These are phyloP conservation scores for Fremontodendron californicum DNA, from an alignment of 345 rosid genomes.

Conservation along the genomic window DNA sequence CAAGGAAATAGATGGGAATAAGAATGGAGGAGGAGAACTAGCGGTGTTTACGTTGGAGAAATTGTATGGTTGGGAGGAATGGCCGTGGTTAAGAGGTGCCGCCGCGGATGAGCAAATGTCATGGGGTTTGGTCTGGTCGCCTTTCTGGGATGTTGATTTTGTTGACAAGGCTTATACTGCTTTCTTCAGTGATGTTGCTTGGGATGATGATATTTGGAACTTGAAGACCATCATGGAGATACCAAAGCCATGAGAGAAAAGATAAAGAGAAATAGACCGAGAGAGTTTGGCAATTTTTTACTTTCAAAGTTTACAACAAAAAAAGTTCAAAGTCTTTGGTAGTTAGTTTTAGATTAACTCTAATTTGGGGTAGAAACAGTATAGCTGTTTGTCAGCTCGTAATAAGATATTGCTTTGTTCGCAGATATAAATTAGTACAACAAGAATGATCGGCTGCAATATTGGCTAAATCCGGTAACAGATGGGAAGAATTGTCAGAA, in stretches of 20 bases:
- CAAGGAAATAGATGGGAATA: constrained; percentile 14
- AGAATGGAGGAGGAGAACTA: not conserved
- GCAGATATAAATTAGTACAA: not conserved
- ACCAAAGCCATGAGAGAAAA: constrained; percentile 9
- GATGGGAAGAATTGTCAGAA: not conserved
- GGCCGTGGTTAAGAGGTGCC: constrained; percentile 23
- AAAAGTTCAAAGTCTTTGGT: not conserved
- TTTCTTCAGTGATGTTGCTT: constrained; percentile 48
- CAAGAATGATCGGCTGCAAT: not conserved
- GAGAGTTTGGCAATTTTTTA: not conserved
- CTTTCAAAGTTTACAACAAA: not conserved
- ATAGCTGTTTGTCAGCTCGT: not conserved
- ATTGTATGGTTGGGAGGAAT: constrained; percentile 17
- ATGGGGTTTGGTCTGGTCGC: constrained; percentile 52
- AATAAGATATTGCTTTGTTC: not conserved
- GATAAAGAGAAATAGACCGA: not conserved
- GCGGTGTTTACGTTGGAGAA: constrained; percentile 19
- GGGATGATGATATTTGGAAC: constrained; percentile 78
- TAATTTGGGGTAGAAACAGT: not conserved
- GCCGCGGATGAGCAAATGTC: constrained; percentile 50
- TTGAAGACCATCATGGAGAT: constrained; percentile 34
- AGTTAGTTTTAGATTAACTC: not conserved
- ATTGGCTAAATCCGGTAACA: not conserved
- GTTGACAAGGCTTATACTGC: constrained; percentile 34
- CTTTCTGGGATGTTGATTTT: constrained; percentile 59